Conservation (phyloP, 495 filamentous ascomycete species). For the Xylaria cubensis region DNA sequence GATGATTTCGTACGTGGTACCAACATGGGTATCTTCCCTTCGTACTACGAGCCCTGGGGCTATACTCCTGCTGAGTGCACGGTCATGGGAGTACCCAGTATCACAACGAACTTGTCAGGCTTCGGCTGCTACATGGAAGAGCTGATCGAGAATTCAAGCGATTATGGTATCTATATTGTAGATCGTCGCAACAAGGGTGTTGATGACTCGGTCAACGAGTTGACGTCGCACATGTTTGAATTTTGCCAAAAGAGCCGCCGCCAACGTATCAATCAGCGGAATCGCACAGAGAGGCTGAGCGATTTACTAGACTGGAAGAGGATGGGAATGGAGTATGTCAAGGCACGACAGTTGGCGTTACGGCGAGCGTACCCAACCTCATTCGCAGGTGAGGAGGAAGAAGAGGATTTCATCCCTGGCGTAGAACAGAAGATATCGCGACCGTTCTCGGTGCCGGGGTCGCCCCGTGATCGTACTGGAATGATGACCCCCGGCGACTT, state of each 20-base stretch:
- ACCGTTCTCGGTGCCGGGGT: conserved; percentile 91
- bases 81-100: conserved; percentile 98
- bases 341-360: conserved; percentile 91
- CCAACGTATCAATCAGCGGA: conserved; percentile 97
- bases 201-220: conserved; percentile 95
- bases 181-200: conserved; percentile 95
- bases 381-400: conserved; percentile 76
- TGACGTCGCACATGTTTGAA: conserved; percentile 91
- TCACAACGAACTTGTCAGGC: conserved; percentile 96
- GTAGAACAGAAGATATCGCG: conserved; percentile 92
- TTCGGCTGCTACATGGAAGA: conserved; percentile 99
- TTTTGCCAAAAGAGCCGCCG: conserved; percentile 93
- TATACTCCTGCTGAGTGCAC: conserved; percentile 99
- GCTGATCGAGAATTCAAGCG: conserved; percentile 94
- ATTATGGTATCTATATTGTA: conserved; percentile 99
- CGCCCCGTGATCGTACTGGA: conserved; percentile 85
- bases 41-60: conserved; percentile 99
- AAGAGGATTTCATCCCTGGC: conserved; percentile 82
- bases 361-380: conserved; percentile 89
- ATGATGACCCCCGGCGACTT: conserved; percentile 99
- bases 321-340: conserved; percentile 99
- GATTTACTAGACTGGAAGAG: conserved; percentile 98
- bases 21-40: conserved; percentile 92
- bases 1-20: conserved; percentile 98
- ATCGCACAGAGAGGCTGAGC: conserved; percentile 94